These are phyloP conservation scores for Pigoraptor vietnamica DNA, from an alignment of 78 protist genomes.

Conservation along the genomic window DNA sequence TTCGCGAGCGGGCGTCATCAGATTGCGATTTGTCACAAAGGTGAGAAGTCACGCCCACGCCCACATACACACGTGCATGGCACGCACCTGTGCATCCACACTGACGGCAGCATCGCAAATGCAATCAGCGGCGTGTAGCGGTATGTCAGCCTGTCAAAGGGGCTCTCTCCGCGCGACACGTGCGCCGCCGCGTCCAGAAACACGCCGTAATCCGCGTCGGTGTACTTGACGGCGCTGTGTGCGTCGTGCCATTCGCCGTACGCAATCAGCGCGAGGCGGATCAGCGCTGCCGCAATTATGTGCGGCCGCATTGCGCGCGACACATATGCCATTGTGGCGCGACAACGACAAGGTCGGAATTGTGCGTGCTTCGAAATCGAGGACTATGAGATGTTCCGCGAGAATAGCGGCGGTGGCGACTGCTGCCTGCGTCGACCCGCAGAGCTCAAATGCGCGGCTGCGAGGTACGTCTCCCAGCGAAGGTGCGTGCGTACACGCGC, in stretches of 20 bases:
- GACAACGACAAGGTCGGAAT: not conserved
- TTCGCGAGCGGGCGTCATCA: not conserved
- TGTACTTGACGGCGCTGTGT: conserved; percentile 71
- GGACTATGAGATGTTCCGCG: too few relatives aligned
- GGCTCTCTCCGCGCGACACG: conserved; percentile 71
- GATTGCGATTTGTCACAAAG: too few relatives aligned
- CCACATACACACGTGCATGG: too few relatives aligned
- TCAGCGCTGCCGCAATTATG: not conserved
- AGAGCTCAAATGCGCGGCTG: too few relatives aligned
- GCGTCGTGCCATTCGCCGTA: conserved; percentile 72
- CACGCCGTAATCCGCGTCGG: conserved; percentile 91
- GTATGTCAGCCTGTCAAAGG: conserved; percentile 83
- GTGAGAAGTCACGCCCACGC: not conserved
- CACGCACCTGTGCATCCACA: conserved; percentile 24
- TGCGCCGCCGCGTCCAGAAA: conserved; percentile 81
- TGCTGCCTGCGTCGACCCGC: too few relatives aligned
- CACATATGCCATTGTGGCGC: not conserved
- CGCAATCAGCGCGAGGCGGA: conserved; percentile 41
- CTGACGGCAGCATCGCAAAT: conserved; percentile 62
- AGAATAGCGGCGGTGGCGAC: too few relatives aligned
- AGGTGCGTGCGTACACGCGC: too few relatives aligned
- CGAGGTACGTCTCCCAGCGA: too few relatives aligned
- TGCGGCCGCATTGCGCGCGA: not conserved
- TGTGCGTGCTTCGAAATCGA: too few relatives aligned
- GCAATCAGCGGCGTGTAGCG: conserved; percentile 92